phyloP scores from a whole-genome alignment of 2,329 filamentous ascomycete species.

The Aspergillus sp. region DNA sequence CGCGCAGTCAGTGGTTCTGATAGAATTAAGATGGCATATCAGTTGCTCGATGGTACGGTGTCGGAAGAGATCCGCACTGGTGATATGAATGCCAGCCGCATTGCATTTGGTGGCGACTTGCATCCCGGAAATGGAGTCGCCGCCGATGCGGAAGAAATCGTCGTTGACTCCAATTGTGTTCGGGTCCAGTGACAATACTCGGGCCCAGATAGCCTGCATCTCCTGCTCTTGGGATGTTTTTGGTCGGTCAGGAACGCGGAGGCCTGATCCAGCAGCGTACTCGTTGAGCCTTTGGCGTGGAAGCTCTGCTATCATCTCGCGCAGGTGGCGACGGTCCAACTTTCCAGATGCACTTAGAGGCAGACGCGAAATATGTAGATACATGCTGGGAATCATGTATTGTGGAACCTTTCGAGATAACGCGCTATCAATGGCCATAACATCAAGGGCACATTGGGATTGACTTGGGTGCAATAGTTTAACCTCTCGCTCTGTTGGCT shows the following conservation, averaged over 20 bases:
- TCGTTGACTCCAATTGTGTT: constrained; percentile 12
- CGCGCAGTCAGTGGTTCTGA: no score
- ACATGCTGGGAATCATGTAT: background rate
- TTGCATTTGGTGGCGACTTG: constrained; percentile 12
- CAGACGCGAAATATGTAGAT: background rate
- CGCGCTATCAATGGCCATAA: background rate
- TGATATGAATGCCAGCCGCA: constrained; percentile 7
- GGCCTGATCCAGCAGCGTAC: no score
- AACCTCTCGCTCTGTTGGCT: no score
- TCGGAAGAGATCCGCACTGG: background rate
- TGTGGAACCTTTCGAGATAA: background rate
- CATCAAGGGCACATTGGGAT: background rate
- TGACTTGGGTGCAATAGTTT: background rate
- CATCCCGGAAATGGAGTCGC: constrained; percentile 24
- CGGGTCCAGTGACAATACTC: constrained; percentile 2
- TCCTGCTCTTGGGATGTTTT: constrained; percentile 1
- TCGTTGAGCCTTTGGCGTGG: background rate
- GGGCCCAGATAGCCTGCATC: constrained; percentile 16
- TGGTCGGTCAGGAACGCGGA: constrained; percentile 43
- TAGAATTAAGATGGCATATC: background rate
- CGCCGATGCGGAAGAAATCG: constrained; percentile 26
- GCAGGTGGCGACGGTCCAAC: background rate
- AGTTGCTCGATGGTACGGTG: background rate
- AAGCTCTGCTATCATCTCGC: background rate
- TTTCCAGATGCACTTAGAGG: background rate